Conservation (phyloP, 2,329 filamentous ascomycete species). For the Neopestalotiopsis sp. region DNA sequence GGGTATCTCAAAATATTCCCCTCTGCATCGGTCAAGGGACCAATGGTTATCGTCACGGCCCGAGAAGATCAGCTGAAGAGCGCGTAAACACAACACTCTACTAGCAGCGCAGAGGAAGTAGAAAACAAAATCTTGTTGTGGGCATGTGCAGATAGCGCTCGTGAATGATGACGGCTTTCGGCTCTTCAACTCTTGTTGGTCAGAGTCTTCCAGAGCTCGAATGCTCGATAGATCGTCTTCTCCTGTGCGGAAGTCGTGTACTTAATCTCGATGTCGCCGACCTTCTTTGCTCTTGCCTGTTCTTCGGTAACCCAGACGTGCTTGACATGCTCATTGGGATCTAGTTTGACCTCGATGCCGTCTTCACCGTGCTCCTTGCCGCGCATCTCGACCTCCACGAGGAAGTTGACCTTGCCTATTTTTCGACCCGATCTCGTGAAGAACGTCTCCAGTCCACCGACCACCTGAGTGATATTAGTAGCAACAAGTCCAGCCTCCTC, state of each 20-base stretch:
- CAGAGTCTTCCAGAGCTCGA: slow-evolving; percentile 25
- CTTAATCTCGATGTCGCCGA: slow-evolving; percentile 27
- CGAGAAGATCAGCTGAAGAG: background rate
- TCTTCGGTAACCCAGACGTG: slow-evolving; percentile 40
- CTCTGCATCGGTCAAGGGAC: slow-evolving; percentile 11
- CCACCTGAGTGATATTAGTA: slow-evolving; percentile 24
- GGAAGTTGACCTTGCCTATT: slow-evolving; percentile 36
- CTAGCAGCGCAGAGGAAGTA: background rate
- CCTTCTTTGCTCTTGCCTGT: slow-evolving; percentile 31
- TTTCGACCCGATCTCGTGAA: slow-evolving; percentile 24
- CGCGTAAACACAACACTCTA: background rate
- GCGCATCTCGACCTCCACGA: slow-evolving; percentile 30
- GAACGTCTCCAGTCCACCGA: slow-evolving; percentile 29
- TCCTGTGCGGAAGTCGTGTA: slow-evolving; percentile 33
- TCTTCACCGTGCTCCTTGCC: slow-evolving; percentile 19
- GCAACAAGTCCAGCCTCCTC: slow-evolving; percentile 46
- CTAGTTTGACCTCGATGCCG: slow-evolving; percentile 31
- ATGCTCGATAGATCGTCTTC: slow-evolving; percentile 30
- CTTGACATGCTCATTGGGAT: slow-evolving; percentile 39
- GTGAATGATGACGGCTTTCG: background rate
- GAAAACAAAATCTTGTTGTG: background rate
- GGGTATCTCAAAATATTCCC: slow-evolving; percentile 12
- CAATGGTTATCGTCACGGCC: background rate
- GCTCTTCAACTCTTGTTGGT: background rate
- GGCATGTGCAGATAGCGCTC: background rate